Conservation (phyloP, 257 asterid genomes). For the Lycium barbarum region DNA sequence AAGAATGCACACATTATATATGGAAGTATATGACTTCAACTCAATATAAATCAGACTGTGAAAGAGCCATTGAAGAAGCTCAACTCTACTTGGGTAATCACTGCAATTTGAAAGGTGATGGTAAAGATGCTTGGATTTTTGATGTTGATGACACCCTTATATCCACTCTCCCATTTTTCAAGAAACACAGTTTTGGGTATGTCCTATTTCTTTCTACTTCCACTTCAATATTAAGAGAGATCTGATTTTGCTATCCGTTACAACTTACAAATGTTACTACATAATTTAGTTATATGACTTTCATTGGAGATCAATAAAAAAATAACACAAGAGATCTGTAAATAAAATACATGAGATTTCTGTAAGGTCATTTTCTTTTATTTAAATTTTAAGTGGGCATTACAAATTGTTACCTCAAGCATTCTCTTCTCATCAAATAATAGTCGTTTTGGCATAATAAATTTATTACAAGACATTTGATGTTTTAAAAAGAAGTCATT, state of each 20-base stretch:
- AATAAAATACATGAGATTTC: no score
- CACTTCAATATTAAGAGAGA: not conserved
- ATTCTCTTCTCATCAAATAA: not conserved
- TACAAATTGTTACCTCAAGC: no score
- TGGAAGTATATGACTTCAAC: conserved; percentile 59
- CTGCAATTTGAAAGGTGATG: conserved; percentile 48
- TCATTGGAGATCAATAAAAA: no score
- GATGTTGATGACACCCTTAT: conserved; percentile 59
- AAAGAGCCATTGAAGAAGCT: conserved; percentile 49
- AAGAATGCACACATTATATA: conserved; percentile 43
- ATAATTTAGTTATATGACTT: no score
- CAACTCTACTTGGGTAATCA: conserved; percentile 40
- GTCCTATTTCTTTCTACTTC: not conserved
- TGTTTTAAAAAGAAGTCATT: not conserved
- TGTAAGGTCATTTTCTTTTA: no score
- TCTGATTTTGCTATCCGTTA: no score
- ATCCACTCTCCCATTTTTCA: conserved; percentile 54
- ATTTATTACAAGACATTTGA: not conserved
- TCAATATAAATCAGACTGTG: conserved; percentile 49
- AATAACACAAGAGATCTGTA: no score
- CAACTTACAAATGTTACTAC: no score
- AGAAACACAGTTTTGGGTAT: conserved; percentile 52
- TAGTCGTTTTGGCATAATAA: not conserved
- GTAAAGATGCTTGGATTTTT: conserved; percentile 60
- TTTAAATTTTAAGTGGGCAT: no score